Percentiles rank a stretch among this genome's conserved stretches.
These are phyloP conservation scores for Solanum commersonii DNA, from an alignment of 257 asterid species.

Conservation along the genomic window DNA sequence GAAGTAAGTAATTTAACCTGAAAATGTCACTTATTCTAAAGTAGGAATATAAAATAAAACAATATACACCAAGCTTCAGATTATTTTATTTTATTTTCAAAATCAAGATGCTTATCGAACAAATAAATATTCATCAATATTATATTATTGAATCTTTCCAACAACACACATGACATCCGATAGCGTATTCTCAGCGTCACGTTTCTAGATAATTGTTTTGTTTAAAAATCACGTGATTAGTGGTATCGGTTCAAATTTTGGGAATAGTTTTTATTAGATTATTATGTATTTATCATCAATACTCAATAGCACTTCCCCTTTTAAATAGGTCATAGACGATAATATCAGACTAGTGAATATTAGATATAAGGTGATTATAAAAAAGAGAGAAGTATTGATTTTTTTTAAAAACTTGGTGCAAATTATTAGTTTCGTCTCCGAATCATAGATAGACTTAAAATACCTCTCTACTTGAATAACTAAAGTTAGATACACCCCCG, in stretches of 20 bases:
- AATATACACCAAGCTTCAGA: background rate
- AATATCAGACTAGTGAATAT: background rate
- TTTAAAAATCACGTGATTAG: background rate
- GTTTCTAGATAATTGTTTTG: background rate
- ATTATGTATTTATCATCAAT: too few species aligned
- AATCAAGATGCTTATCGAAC: background rate
- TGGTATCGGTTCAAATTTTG: background rate
- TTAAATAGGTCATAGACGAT: background rate
- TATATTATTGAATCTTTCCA: background rate
- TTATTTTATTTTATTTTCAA: background rate
- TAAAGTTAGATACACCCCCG: too few species aligned
- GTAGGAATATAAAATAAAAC: background rate
- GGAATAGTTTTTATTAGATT: background rate
- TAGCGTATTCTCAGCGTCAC: background rate
- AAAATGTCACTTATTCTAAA: background rate
- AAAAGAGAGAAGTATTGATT: too few species aligned
- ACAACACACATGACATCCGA: background rate
- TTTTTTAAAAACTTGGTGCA: rapidly evolving
- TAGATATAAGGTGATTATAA: background rate
- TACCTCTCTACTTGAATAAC: background rate
- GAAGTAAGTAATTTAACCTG: background rate
- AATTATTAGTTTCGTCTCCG: too few species aligned
- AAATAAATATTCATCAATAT: background rate
- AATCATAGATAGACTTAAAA: too few species aligned
- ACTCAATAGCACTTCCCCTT: background rate